Evolutionary conservation across 345 rosid genomes (phyloP), one percentile per base, ranked within the genome.

Genomic region (Eucalyptus victrix): DNA sequence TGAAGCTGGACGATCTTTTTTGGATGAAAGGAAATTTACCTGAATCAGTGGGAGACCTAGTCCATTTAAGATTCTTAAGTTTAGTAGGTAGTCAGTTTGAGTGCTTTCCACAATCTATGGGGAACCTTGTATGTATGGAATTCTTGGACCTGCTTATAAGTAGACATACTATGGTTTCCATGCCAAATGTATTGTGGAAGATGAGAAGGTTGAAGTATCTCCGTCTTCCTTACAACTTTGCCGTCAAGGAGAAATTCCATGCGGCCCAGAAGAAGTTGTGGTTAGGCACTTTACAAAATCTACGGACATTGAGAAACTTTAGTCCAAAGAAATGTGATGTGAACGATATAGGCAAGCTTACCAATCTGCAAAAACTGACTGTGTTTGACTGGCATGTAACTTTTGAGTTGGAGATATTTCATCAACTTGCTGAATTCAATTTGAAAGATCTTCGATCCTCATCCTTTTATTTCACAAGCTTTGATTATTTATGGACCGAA

Each of bases 51-150:
- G 93, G 94, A 8, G 80, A 87, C 7, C 90, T 95, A 69, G 91
- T 93, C 47, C 94, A 93, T 49, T 49, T 93, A 34, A 91, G 92
- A 87, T 92, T 89, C 87, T 76, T 92, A 69, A 88, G 91, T 83
- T 28, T 91, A 81, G 76, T 3, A 76, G 2, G 3, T 42, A 87
- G 24, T 51, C 3, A 2, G 4, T 88, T 17, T 15, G 9, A 1
- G 19, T 54, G 90, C n/a, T 93, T 89, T 91, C 94, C 40, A 10
- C 60, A 37, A 69, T 76, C 90, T 14, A 44, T 93, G 40, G 94
- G 92, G 13, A 91, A 90, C 51, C 91, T 93, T 67, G 58, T 58
- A 87, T 26, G 32, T 50, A 60, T 93, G 89, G 90, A 91, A n/a
- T 92, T 88, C 34, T 89, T 93, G 14, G 92, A 93, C 65, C 30